phyloP scores from a whole-genome alignment of 2,329 filamentous ascomycete species.

The Diaporthe humulicola region DNA sequence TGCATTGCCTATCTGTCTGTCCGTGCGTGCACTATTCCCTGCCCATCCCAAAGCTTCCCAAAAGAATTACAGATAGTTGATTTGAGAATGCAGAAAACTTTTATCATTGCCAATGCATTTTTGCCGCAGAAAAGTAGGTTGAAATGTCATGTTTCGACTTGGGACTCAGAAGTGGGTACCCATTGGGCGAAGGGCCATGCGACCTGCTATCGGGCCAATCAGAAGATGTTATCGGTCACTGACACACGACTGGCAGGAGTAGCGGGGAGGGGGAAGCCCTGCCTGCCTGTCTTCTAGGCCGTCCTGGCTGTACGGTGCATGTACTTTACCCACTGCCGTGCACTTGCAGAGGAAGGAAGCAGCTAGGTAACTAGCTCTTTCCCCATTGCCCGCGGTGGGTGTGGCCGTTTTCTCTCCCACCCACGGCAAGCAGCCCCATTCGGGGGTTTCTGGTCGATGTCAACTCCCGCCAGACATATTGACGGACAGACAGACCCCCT shows the following conservation, averaged over 20 bases:
- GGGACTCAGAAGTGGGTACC: constrained; percentile 14
- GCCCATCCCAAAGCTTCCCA: too few relatives aligned
- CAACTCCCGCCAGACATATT: neutral
- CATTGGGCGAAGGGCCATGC: constrained; percentile 26
- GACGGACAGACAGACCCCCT: neutral
- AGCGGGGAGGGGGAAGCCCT: neutral
- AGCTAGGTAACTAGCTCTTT: constrained; percentile 2
- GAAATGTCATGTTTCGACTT: neutral
- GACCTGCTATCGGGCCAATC: constrained; percentile 33
- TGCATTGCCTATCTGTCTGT: neutral
- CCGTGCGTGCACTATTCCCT: neutral
- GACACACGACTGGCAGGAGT: neutral
- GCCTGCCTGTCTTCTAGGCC: neutral
- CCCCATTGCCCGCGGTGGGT: neutral
- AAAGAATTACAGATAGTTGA: neutral
- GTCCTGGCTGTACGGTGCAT: too few relatives aligned
- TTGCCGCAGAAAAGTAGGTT: neutral
- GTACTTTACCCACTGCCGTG: constrained; percentile 30
- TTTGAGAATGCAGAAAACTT: neutral
- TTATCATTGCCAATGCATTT: neutral
- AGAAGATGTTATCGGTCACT: neutral
- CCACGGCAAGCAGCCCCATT: constrained; percentile 9
- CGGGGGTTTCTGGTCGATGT: neutral
- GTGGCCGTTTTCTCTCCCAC: constrained; percentile 22
- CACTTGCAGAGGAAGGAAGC: constrained; percentile 8